Base-by-base conservation (phyloP, 352 stramenopile genomes). In the Thraustotheca clavata region DNA sequence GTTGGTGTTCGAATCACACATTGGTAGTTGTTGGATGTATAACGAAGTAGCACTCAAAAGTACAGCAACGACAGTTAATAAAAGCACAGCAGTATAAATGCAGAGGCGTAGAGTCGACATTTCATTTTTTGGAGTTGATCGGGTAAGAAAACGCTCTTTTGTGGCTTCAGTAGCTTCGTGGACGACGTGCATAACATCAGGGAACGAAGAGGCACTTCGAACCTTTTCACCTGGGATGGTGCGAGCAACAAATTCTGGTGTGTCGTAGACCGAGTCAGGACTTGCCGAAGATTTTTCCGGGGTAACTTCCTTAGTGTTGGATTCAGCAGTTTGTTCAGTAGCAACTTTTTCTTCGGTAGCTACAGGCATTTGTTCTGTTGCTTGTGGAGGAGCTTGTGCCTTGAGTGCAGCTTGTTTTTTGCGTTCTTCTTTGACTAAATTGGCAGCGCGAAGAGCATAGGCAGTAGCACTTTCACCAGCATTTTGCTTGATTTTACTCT, bases 391-490 rank as follows among this genome's bases (percentile, higher is more conserved):
- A 31, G 43, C 43, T 2, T 24, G 14, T 20, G 43, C 43, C 7
- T 52, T 52, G 11, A 31, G 14, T 22, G 50, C 29, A 16, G 4
- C 33, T 6, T 40, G 6, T 8, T 65, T 43, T 18, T 20, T 40
- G 38, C 57, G 57, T 35, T 65, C 57, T n/a, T 65, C 57, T 46
- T 65, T 65, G 57, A 20, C 20, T 29, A 65, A 47, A n/a, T 65
- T 52, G 57, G 57, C 57, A 1, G 57, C 57, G 18, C 57, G 57
- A 3, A 65, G 38, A 18, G 57, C 57, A 27, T 65, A 65, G 24
- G 36, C 36, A 12, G 57, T 65, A 1, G 38, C 38, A 20, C 36
- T 55, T 54, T 65, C 57, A 33, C 38, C 57, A 6, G 16, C 3
- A 34, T 41, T 38, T 54, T 65, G n/a, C 9, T 47, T 46, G 29